Evolutionary conservation across 257 asterid genomes (phyloP).

Genomic region (Salvia rosmarinus): DNA sequence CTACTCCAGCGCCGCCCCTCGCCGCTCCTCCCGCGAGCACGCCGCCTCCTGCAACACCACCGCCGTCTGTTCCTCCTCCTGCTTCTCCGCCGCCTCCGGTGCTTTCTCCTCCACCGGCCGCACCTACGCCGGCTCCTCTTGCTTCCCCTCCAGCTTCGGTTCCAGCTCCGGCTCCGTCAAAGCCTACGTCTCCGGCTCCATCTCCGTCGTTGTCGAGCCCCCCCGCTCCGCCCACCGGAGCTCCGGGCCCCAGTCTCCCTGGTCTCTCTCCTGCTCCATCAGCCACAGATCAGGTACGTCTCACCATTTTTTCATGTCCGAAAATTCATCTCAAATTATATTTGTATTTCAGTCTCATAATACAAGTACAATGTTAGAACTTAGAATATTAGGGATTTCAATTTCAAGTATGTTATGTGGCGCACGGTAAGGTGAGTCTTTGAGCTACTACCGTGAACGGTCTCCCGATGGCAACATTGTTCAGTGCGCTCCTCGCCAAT

Average conservation of each 20-base stretch:
- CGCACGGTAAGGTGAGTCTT: constrained; percentile 17
- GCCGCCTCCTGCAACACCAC: constrained; percentile 50
- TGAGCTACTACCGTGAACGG: constrained; percentile 27
- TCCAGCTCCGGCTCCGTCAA: constrained; percentile 55
- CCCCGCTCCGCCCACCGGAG: constrained; percentile 63
- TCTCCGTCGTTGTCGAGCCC: constrained; percentile 64
- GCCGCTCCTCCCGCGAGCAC: constrained; percentile 48
- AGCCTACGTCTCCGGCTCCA: constrained; percentile 51
- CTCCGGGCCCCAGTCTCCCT: constrained; percentile 59
- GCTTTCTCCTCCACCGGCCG: constrained; percentile 57
- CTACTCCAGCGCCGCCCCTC: constrained; percentile 34
- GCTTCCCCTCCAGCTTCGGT: constrained; percentile 47
- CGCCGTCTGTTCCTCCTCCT: constrained; percentile 54
- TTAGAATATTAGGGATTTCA: not conserved
- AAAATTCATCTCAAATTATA: not conserved
- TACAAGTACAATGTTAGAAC: no score
- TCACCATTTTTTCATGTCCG: not conserved
- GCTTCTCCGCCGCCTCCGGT: constrained; percentile 51
- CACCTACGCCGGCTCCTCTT: constrained; percentile 55
- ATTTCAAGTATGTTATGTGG: not conserved
- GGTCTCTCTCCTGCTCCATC: constrained; percentile 66
- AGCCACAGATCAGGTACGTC: constrained; percentile 64
- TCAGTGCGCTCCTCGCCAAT: not conserved
- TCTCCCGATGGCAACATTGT: not conserved
- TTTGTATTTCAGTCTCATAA: not conserved